These are phyloP conservation scores for Fusarium sp. DNA, from an alignment of 2,329 filamentous ascomycete species.

Conservation along the genomic window DNA sequence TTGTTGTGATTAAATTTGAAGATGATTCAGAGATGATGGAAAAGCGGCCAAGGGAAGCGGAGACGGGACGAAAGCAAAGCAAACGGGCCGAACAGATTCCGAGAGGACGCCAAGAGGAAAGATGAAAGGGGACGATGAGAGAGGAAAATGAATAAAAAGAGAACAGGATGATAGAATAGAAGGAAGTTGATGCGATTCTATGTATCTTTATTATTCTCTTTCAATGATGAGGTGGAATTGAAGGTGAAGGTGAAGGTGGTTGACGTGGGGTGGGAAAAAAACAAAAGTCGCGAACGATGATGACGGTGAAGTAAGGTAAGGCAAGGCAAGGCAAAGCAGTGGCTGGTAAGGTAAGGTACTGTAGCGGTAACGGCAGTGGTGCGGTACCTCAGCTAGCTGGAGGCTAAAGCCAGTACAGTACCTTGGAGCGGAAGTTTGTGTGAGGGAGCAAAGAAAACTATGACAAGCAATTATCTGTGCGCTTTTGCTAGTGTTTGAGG, in stretches of 20 bases:
- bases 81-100: conserved; percentile 45
- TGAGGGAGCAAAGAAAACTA: conserved; percentile 10
- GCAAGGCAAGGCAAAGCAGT: conserved; percentile 6
- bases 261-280: conserved; percentile 12
- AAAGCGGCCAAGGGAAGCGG: conserved; percentile 41
- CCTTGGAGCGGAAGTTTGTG: conserved; percentile 2
- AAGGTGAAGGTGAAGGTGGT: conserved; percentile 14
- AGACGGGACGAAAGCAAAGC: conserved; percentile 44
- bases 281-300: conserved; percentile 29
- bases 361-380: conserved; percentile 18
- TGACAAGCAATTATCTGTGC: conserved; percentile 31
- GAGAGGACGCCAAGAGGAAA: conserved; percentile 36
- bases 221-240: conserved; percentile 32
- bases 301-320: conserved; percentile 29
- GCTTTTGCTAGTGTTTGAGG: conserved; percentile 21
- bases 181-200: conserved; percentile 26
- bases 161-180: conserved; percentile 16
- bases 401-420: conserved; percentile 8
- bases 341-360: conserved; percentile 1
- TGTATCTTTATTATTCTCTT: conserved; percentile 6
- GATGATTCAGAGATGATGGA: conserved; percentile 27
- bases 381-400: conserved; percentile 14
- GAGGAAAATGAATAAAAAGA: conserved; percentile 2
- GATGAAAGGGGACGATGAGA: conserved; percentile 23
- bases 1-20: conserved; percentile 18